Evolutionary conservation across 2,329 filamentous ascomycete species (phyloP).

Genomic region (Colletotrichum acutatum): DNA sequence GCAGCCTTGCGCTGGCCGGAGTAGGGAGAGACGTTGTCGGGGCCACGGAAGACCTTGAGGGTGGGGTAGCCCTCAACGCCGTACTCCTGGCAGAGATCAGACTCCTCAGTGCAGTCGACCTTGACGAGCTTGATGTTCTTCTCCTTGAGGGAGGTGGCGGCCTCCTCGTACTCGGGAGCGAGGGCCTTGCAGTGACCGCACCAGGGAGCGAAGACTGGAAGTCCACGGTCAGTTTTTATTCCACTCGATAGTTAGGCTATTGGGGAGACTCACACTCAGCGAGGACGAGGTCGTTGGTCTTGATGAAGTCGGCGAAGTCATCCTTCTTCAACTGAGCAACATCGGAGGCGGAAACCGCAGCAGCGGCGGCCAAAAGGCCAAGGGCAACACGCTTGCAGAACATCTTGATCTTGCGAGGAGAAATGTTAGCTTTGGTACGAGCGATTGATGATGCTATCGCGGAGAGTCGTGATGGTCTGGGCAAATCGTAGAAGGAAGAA

Average conservation of each 20-base stretch:
- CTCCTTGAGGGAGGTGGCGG: constrained; percentile 85
- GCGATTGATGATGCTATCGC: not conserved
- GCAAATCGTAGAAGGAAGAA: not conserved
- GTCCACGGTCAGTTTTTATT: constrained; percentile 48
- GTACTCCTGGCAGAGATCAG: constrained; percentile 88
- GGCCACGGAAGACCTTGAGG: constrained; percentile 97
- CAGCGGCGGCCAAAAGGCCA: constrained; percentile 65
- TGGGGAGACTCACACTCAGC: constrained; percentile 81
- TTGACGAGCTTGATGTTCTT: constrained; percentile 88
- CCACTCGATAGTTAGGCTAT: not conserved
- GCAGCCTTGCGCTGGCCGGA: constrained; percentile 88
- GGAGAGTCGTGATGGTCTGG: not conserved
- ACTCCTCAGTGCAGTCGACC: constrained; percentile 95
- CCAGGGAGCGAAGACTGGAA: constrained; percentile 90
- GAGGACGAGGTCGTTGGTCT: constrained; percentile 87
- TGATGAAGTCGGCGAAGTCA: constrained; percentile 88
- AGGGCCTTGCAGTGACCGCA: constrained; percentile 99
- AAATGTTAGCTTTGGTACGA: not conserved
- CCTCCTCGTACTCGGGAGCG: constrained; percentile 90
- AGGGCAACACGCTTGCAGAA: constrained; percentile 62
- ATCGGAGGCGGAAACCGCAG: constrained; percentile 74
- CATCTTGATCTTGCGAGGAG: constrained; percentile 51
- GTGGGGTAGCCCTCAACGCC: constrained; percentile 98
- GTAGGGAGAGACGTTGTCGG: constrained; percentile 85
- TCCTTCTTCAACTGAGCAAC: constrained; percentile 87